These are phyloP conservation scores for Sporothrix luriei DNA, from an alignment of 2,329 filamentous ascomycete genomes.

Conservation along the genomic window DNA sequence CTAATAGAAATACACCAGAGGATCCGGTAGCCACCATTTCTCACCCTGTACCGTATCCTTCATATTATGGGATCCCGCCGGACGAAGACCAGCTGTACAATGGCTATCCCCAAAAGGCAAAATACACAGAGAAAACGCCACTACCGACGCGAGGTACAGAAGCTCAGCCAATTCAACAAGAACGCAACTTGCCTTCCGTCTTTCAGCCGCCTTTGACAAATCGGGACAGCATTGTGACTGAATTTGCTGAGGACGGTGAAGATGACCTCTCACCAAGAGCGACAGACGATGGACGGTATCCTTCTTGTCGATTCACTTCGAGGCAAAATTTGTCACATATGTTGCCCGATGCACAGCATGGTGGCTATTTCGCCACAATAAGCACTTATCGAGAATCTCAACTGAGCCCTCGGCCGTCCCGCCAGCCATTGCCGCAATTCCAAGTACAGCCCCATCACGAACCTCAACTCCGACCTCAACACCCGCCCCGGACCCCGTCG, in stretches of 20 bases:
- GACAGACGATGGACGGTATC: background rate
- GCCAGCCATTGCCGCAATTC: background rate
- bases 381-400: background rate
- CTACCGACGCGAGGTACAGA: constrained; percentile 8
- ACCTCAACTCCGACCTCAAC: background rate
- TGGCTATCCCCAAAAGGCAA: background rate
- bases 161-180: background rate
- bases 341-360: background rate
- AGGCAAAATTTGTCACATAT: background rate
- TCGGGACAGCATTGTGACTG: constrained; percentile 52
- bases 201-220: constrained; percentile 28
- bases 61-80: constrained; percentile 14
- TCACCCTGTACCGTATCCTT: background rate
- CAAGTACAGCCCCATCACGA: constrained; percentile 1
- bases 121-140: constrained; percentile 26
- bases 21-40: background rate
- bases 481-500: background rate
- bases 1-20: background rate
- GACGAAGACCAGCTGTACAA: background rate
- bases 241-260: constrained; percentile 57
- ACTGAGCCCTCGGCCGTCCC: background rate
- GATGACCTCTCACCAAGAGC: constrained; percentile 29
- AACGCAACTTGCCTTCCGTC: background rate
- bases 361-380: background rate
- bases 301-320: background rate